Percentiles rank a stretch among this genome's conserved stretches.
Evolutionary conservation across 2,329 filamentous ascomycete species (phyloP).

Genomic region (Ceratocystis smalleyi): DNA sequence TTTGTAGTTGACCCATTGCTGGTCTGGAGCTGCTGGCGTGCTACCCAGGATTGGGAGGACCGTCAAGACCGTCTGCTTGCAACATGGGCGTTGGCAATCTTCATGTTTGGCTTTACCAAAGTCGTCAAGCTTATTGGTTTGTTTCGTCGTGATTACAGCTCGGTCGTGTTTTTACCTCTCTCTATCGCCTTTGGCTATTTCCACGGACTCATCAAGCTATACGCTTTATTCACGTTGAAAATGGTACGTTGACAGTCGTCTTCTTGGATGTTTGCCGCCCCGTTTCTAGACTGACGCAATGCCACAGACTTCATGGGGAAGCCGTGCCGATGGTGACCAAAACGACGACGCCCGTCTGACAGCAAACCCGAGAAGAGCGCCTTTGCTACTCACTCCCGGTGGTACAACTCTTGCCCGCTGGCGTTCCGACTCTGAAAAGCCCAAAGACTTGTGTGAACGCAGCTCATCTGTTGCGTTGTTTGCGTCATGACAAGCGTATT

Average conservation of each 20-base stretch:
- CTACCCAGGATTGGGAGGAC: conserved; percentile 44
- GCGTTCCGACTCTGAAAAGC: conserved; percentile 33
- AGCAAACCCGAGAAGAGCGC: conserved; percentile 27
- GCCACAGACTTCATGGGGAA: conserved; percentile 80
- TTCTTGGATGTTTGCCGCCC: background rate
- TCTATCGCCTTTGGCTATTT: conserved; percentile 86
- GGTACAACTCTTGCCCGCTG: conserved; percentile 30
- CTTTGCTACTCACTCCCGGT: conserved; percentile 27
- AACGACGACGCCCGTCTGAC: conserved; percentile 60
- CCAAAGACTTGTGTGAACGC: conserved; percentile 18
- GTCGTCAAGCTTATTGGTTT: conserved; percentile 80
- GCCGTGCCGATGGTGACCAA: conserved; percentile 76
- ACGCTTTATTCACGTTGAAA: conserved; percentile 66
- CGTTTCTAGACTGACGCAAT: background rate
- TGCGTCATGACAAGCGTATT: background rate
- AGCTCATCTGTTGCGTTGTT: background rate
- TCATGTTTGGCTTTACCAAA: conserved; percentile 73
- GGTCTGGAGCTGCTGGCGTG: conserved; percentile 52
- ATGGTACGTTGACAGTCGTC: conserved; percentile 46
- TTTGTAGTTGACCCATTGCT: conserved; percentile 63
- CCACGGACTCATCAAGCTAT: conserved; percentile 83
- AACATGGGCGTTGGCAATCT: conserved; percentile 48
- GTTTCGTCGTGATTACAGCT: conserved; percentile 68
- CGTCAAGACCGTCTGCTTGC: conserved; percentile 35
- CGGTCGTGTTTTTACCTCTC: conserved; percentile 65